Conservation (phyloP, 768 basidiomycete genomes). For the Leccinellum rugosiceps region DNA sequence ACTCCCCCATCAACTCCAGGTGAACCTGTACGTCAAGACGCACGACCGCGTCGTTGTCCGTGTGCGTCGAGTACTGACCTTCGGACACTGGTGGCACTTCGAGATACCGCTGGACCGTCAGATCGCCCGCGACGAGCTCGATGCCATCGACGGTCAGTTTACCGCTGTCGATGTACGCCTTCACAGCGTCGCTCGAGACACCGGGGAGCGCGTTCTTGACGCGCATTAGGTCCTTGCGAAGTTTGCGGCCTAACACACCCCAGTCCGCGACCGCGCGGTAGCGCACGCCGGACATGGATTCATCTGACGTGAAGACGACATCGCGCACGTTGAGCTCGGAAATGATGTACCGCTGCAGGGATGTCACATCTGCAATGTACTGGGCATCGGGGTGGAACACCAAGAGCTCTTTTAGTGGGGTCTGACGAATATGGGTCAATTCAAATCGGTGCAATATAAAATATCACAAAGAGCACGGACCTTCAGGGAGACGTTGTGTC, state of each 20-base stretch:
- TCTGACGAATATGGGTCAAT: slow-evolving; percentile 42
- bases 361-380: slow-evolving; percentile 82
- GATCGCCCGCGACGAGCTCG: slow-evolving; percentile 84
- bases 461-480: slow-evolving; percentile 38
- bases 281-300: slow-evolving; percentile 77
- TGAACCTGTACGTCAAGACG: slow-evolving; percentile 88
- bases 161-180: slow-evolving; percentile 68
- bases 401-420: slow-evolving; percentile 86
- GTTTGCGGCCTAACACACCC: slow-evolving; percentile 88
- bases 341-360: slow-evolving; percentile 83
- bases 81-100: slow-evolving; percentile 63
- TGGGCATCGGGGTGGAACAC: slow-evolving; percentile 87
- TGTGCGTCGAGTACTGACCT: slow-evolving; percentile 74
- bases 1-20: slow-evolving; percentile 82
- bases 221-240: slow-evolving; percentile 86
- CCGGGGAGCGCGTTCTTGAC: slow-evolving; percentile 85
- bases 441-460: background rate
- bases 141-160: slow-evolving; percentile 87
- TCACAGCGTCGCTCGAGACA: slow-evolving; percentile 80
- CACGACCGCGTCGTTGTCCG: slow-evolving; percentile 93
- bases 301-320: slow-evolving; percentile 86
- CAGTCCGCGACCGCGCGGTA: slow-evolving; percentile 95
- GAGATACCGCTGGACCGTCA: slow-evolving; percentile 87
- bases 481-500: slow-evolving; percentile 84
- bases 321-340: slow-evolving; percentile 96